Conservation (phyloP, 768 basidiomycete species). For the Steccherinum ochraceum region DNA sequence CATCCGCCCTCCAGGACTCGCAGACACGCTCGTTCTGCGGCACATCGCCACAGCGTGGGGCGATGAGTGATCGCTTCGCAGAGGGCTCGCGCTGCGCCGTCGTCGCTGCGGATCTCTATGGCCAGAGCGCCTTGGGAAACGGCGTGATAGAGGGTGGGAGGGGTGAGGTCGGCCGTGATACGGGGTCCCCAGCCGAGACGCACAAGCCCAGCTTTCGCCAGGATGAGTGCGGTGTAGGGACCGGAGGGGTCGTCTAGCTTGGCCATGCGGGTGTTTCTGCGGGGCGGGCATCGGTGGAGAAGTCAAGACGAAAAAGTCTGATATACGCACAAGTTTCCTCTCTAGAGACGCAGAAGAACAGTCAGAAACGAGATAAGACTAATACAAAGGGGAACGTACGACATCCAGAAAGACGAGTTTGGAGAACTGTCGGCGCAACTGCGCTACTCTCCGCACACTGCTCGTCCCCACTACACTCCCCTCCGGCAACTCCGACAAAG, state of each 20-base stretch:
- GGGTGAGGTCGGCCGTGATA: constrained; percentile 63
- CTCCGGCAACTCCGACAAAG: constrained; percentile 74
- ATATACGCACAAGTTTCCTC: constrained; percentile 76
- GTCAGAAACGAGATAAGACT: background rate
- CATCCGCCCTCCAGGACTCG: constrained; percentile 94
- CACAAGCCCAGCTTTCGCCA: constrained; percentile 88
- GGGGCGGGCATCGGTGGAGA: constrained; percentile 1
- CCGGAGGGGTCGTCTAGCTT: constrained; percentile 85
- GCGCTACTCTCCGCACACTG: constrained; percentile 88
- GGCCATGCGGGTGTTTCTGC: constrained; percentile 79
- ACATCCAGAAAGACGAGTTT: constrained; percentile 78
- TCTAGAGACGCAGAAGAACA: too few species aligned
- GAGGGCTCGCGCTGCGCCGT: constrained; percentile 52
- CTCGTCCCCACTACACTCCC: constrained; percentile 95
- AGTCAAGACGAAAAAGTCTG: background rate
- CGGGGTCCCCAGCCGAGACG: constrained; percentile 73
- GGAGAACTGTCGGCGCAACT: constrained; percentile 75
- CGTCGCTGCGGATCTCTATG: constrained; percentile 74
- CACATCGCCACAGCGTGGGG: constrained; percentile 68
- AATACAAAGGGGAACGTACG: constrained; percentile 44
- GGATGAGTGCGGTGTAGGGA: constrained; percentile 81
- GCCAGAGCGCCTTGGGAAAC: constrained; percentile 94
- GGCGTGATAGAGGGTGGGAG: constrained; percentile 78
- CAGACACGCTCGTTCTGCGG: constrained; percentile 84
- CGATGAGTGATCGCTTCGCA: constrained; percentile 69